These are phyloP conservation scores for Colletotrichum kahawae DNA, from an alignment of 2,329 filamentous ascomycete species.

Conservation along the genomic window DNA sequence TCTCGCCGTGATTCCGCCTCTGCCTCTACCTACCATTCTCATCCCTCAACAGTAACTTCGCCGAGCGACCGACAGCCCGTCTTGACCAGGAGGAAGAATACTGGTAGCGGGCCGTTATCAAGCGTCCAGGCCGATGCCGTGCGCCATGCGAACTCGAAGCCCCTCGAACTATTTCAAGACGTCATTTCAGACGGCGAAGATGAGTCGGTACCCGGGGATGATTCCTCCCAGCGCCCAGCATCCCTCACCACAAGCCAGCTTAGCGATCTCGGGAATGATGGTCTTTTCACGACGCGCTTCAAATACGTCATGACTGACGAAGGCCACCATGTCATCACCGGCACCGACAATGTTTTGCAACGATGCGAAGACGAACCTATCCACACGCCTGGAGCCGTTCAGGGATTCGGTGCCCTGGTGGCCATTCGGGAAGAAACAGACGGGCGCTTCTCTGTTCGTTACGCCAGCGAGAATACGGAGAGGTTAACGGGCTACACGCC, in stretches of 20 bases:
- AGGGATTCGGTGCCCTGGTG: constrained; percentile 79
- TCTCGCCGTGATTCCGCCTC: constrained; percentile 1
- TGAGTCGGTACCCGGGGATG: neutral
- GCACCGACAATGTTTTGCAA: constrained; percentile 74
- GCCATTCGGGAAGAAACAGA: constrained; percentile 74
- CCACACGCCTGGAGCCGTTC: constrained; percentile 81
- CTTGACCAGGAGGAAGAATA: constrained; percentile 35
- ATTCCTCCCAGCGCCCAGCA: neutral
- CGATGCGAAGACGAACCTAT: constrained; percentile 92
- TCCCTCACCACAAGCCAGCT: neutral
- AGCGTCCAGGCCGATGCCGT: constrained; percentile 51
- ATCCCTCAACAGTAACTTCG: constrained; percentile 11
- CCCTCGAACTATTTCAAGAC: constrained; percentile 33
- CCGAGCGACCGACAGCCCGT: constrained; percentile 26
- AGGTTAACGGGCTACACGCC: constrained; percentile 79
- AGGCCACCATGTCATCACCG: constrained; percentile 84
- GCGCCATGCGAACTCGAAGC: constrained; percentile 38
- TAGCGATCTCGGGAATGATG: neutral
- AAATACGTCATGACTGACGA: constrained; percentile 77
- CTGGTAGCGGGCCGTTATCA: constrained; percentile 43
- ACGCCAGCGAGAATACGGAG: constrained; percentile 83
- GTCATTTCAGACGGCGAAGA: constrained; percentile 30
- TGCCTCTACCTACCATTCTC: neutral
- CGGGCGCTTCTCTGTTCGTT: constrained; percentile 71
- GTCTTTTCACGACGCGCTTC: constrained; percentile 73